Base-by-base conservation (phyloP, 148 eudicot genomes). In the Chenopodium formosanum region DNA sequence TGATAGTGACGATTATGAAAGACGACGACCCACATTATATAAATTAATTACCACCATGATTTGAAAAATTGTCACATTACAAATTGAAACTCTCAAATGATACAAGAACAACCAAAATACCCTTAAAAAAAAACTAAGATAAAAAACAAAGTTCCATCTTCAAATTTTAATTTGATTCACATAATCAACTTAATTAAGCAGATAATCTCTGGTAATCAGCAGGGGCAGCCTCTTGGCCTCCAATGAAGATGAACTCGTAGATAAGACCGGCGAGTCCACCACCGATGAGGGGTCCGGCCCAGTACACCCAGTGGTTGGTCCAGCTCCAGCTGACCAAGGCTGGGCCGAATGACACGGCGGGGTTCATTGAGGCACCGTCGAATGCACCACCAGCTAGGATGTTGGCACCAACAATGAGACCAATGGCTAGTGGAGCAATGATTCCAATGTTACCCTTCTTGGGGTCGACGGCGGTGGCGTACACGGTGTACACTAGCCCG, bases 401-500 rank as follows among this genome's bases (percentile, higher is more conserved):
- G 82, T 90, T 90, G 32, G 92, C 92, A 3, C 90, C 92, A 0
- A 90, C 92, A 8, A 90, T 88, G 75, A 90, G 85, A 78, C 92
- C 92, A 19, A 90, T 90, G 22, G 92, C 92, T 25, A 90, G 68
- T 1, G 92, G 92, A 3, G 92, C 92, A n/a, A 90, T 86, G 7
- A 77, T 86, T 20, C 92, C 92, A 14, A 90, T 34, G 56, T 79
- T 81, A 9, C 92, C 92, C 85, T 82, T 90, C 89, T 88, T 90
- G 0, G 90, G 89, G 82, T 90, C 92, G 6, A 90, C 7, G 0
- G 92, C 92, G 20, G 90, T 88, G n/a, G 92, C 92, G 86, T 90
- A 92, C 4, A 92, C 95, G 17, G 94, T 91, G 90, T 91, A 91
- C 34, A 91, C 94, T 23, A 91, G 82, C 19, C 89, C 91, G 66